Base-by-base conservation (phyloP, 2,329 filamentous ascomycete genomes). In the Phialophora chinensis region DNA sequence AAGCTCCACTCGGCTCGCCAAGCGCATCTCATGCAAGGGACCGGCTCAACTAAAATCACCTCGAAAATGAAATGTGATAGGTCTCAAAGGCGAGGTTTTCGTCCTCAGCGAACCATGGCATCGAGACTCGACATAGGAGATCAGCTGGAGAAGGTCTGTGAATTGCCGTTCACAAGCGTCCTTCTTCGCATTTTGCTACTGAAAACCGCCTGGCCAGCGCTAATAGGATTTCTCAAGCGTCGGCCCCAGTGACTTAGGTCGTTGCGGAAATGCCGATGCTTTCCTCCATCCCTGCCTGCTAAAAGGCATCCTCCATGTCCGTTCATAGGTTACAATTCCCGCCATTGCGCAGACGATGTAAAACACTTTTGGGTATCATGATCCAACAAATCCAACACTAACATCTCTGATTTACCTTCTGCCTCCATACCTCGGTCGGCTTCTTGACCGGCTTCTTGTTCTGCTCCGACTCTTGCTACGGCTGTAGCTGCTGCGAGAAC, bases 401-500 rank as follows among this genome's bases (percentile, higher is more conserved):
- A 4, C 44, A 25, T 42, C 23, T 25, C 52, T 1, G 17, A 14
- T 38, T 70, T 74, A 73, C 64, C 74, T 72, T 35, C 71, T 56
- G 25, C 68, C 66, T 44, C 74, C 72, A 69, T 77, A 74, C 70
- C 64, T 86, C 84, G 77, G 88, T 85, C 78, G 73, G 65, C 71
- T 74, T 61, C 66, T 61, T n/a, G 75, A 76, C 23, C 72, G 80
- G 79, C 72, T 85, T 82, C 77, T 87, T 82, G 82, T 80, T 82
- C 5, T 78, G 84, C 53, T 82, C 81, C 62, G 78, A 84, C 54
- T 81, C 80, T 61, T 83, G 83, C 77, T 84, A 82, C 73, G 79
- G 74, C 74, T 81, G 73, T 83, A 81, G 72, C 84, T 86, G 73
- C 83, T 85, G 72, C 88, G 88, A 69, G 86, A 88, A 72, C 83